Conservation (phyloP, 2,329 filamentous ascomycete genomes). For the Cordyceps farinosa region DNA sequence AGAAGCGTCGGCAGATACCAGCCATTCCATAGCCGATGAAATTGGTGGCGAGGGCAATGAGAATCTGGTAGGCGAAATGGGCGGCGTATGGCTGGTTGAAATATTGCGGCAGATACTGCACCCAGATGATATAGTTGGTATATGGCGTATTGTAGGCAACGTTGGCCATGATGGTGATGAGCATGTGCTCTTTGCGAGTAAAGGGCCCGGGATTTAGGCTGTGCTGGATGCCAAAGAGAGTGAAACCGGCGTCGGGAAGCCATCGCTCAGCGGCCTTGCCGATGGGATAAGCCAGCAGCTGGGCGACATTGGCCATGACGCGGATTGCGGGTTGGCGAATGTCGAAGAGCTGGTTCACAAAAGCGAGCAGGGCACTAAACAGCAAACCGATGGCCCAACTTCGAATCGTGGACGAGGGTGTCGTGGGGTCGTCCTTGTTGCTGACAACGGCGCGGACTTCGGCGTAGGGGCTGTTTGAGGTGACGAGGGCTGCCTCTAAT, state of each 20-base stretch:
- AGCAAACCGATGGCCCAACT: slow-evolving; percentile 51
- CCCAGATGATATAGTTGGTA: slow-evolving; percentile 54
- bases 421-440: slow-evolving; percentile 50
- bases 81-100: slow-evolving; percentile 53
- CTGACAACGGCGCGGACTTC: slow-evolving; percentile 55
- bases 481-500: slow-evolving; percentile 51
- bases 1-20: slow-evolving; percentile 50
- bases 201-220: slow-evolving; percentile 55
- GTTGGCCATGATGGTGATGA: slow-evolving; percentile 62
- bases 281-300: slow-evolving; percentile 54
- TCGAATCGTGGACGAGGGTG: slow-evolving; percentile 52
- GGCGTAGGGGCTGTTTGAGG: slow-evolving; percentile 54
- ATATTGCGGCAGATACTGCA: slow-evolving; percentile 49
- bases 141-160: slow-evolving; percentile 51
- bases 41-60: slow-evolving; percentile 53
- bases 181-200: slow-evolving; percentile 58
- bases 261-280: slow-evolving; percentile 48
- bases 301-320: slow-evolving; percentile 53
- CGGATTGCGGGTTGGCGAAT: slow-evolving; percentile 53
- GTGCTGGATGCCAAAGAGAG: slow-evolving; percentile 42
- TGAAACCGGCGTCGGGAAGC: slow-evolving; percentile 50
- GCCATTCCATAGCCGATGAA: slow-evolving; percentile 59
- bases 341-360: slow-evolving; percentile 56
- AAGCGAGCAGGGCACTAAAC: slow-evolving; percentile 47
- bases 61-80: slow-evolving; percentile 51